Base-by-base conservation (phyloP, 129 eudicot genomes). In the Escallonia rubra region DNA sequence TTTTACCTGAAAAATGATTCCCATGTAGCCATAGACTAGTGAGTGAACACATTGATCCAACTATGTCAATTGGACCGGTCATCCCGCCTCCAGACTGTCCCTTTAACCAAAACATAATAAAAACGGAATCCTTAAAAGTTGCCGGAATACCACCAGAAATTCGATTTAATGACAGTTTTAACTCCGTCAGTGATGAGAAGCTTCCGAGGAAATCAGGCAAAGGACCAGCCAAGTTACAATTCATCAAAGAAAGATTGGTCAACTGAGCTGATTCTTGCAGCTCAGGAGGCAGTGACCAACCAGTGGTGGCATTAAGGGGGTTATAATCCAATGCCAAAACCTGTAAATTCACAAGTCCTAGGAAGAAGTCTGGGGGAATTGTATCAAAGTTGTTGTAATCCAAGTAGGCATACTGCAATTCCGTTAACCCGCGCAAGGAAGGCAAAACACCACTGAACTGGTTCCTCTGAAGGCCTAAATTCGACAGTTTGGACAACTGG, bases 11-110 rank as follows among this genome's bases (percentile, higher is more conserved):
- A 78, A 94, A 94, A 39, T 63, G 69, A 74, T 94, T 94, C 63
- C 90, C 91, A 70, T 94, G 96, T 65, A 94, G 99, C 96, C 96
- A 94, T 48, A 86, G 78, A 69, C 86, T 87, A 47, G 88, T 72
- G 62, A 89, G 76, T 40, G 96, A 89, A 43, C 49, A 72, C 99
- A 94, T 94, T 7, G 86, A 76, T n/a, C 78, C 70, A 57, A 89
- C 68, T 2, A 94, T 78, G 46, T 78, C 89, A 61, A 89, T 79
- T 14, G 87, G 77, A 8, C 99, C 99, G 3, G 75, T 79, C 78
- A 94, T 64, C 6, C 83, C 85, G 41, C 52, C 64, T 62, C 76
- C 75, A 71, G 85, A 50, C 67, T 89, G 99, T 2, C 68, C 83
- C 73, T 94, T 94, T 71, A 94, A 79, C 96, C 96, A 84, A n/a